A percentile compares a stretch with the other conserved stretches of the same genome.
phyloP scores from a whole-genome alignment of 1,284 basidiomycete genomes.

The Ustilago curta region DNA sequence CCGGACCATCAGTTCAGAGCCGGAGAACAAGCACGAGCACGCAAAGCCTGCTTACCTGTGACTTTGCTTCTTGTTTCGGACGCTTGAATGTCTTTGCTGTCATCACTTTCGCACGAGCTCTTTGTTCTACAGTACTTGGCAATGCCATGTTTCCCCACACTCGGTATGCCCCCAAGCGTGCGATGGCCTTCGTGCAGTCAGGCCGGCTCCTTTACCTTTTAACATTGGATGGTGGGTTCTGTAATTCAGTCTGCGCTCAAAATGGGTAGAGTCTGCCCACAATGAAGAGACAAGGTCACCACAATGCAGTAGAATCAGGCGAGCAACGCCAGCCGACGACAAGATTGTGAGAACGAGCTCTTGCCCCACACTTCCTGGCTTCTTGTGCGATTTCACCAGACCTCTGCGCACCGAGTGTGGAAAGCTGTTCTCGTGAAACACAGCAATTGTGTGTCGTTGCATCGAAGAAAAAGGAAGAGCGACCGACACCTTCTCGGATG shows the following conservation, averaged over 20 bases:
- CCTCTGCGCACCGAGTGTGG: neutral
- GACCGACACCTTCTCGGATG: neutral
- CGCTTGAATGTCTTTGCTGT: slow-evolving; percentile 7
- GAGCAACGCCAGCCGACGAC: slow-evolving; percentile 28
- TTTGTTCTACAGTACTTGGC: slow-evolving; percentile 9
- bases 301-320: slow-evolving; percentile 6
- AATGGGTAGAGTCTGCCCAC: no score
- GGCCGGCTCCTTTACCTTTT: no score
- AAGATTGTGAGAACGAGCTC: slow-evolving; percentile 5
- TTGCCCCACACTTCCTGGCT: slow-evolving; percentile 3
- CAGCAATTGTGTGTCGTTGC: no score
- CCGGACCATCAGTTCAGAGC: slow-evolving; percentile 14
- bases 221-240: no score
- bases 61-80: slow-evolving; percentile 2
- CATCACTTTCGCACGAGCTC: slow-evolving; percentile 18
- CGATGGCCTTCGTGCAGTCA: no score
- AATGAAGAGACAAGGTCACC: neutral
- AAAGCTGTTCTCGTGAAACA: neutral
- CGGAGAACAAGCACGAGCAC: neutral
- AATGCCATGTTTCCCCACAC: slow-evolving; percentile 25
- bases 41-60: neutral
- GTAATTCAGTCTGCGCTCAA: no score
- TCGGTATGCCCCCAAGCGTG: neutral
- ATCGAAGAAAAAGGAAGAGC: no score
- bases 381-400: neutral